These are phyloP conservation scores for Monosporozyma aerobia DNA, from an alignment of 805 yeast genomes.

Conservation along the genomic window DNA sequence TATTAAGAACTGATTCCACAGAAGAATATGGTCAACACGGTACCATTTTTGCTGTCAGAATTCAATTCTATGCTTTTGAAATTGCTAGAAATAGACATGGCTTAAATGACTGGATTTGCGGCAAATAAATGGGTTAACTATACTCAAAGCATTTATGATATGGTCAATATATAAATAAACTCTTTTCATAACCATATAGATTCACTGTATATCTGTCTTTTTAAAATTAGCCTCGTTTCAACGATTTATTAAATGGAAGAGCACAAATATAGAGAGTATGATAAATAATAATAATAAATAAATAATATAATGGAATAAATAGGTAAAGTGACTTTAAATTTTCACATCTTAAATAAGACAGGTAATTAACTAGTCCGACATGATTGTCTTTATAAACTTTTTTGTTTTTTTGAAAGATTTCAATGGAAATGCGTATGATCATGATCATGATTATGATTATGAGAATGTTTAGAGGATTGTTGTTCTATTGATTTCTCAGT, in stretches of 20 bases:
- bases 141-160: not conserved
- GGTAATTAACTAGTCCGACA: not conserved
- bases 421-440: slow-evolving; percentile 1
- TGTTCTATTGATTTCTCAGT: not conserved
- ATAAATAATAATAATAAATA: not conserved
- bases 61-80: slow-evolving; percentile 92
- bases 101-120: slow-evolving; percentile 79
- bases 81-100: slow-evolving; percentile 87
- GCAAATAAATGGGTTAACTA: slow-evolving; percentile 16
- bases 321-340: not conserved
- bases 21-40: slow-evolving; percentile 75
- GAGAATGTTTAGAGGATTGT: not conserved
- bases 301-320: not conserved
- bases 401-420: not conserved
- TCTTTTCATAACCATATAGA: not conserved
- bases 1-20: slow-evolving; percentile 62
- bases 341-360: not conserved
- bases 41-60: slow-evolving; percentile 83
- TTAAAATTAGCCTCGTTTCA: not conserved
- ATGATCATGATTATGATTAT: slow-evolving; percentile 5
- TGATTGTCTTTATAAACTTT: not conserved
- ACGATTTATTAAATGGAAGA: not conserved
- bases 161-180: not conserved
- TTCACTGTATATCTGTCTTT: not conserved
- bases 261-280: not conserved